Conservation (phyloP, 495 filamentous ascomycete genomes). For the Lineolata rhizophorae region DNA sequence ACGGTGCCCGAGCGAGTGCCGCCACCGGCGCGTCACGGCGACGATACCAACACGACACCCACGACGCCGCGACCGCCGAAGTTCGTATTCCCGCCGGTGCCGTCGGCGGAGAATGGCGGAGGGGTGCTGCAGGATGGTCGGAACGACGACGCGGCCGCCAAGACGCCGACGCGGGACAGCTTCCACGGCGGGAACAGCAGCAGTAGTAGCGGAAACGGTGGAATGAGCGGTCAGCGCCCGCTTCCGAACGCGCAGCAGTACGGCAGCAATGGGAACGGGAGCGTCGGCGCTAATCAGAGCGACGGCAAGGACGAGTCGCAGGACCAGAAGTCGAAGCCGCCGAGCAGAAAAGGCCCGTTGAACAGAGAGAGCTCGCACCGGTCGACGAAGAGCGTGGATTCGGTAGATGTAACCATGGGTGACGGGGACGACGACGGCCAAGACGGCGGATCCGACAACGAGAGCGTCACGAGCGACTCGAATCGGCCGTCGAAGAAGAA, state of each 20-base stretch:
- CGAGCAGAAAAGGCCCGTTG: too few species aligned
- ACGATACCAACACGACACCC: conserved; percentile 38
- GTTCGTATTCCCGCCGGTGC: conserved; percentile 18
- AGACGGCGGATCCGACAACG: conserved; percentile 51
- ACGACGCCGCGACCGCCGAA: conserved; percentile 34
- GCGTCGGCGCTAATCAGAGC: too few species aligned
- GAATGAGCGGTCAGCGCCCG: conserved; percentile 34
- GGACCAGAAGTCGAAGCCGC: too few species aligned
- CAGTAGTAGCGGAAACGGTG: too few species aligned
- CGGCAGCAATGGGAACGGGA: conserved; percentile 13
- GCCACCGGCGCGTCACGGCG: conserved; percentile 29
- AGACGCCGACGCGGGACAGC: conserved; percentile 39
- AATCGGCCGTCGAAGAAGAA: conserved; percentile 67
- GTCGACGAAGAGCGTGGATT: conserved; percentile 39
- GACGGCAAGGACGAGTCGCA: too few species aligned
- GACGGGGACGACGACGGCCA: conserved; percentile 43
- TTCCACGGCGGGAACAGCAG: too few species aligned
- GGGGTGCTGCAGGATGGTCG: conserved; percentile 19
- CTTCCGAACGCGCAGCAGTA: conserved; percentile 25
- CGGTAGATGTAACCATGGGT: conserved; percentile 50
- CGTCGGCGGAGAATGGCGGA: too few species aligned
- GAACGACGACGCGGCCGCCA: conserved; percentile 17
- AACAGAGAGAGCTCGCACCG: conserved; percentile 35
- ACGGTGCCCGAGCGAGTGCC: conserved; percentile 17
- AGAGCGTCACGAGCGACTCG: conserved; percentile 45